Base-by-base conservation (phyloP, 2,329 filamentous ascomycete species). In the Epichloe aotearoae region DNA sequence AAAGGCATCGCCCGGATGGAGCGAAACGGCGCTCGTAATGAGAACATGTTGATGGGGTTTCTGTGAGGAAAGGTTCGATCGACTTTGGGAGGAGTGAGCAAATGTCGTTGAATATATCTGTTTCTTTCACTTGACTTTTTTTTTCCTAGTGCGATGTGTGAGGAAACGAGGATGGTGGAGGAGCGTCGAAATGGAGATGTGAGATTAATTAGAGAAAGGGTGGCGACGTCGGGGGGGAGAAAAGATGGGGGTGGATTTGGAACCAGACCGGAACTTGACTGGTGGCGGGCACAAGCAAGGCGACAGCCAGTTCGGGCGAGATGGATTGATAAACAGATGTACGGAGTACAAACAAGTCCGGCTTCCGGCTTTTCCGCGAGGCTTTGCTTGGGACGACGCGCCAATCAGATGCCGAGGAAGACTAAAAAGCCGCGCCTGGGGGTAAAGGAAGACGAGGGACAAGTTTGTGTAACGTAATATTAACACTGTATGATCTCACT, bases 21-120 rank as follows among this genome's bases (percentile, higher is more conserved):
- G 20, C 54, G 54, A 40, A 55, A 50, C 1, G 54, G 52, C 46
- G 52, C 50, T 44, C 56, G 48, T 50, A 56, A 46, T 46, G 51
- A 52, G 45, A 56, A 55, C 55, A 57, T 57, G 23, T 44, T 45
- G 38, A 50, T 8, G 3, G 10, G 3, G 14, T 10, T 5, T 49
- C 4, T 47, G 38, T 36, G 11, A 15, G 12, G 14, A 4, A 17
- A 15, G 47, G 2, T 52, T 39, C 15, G 30, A 34, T 46, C 26
- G n/a, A 43, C 17, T 40, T 19, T 36, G 37, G 30, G 17, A 12
- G 34, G 38, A 6, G n/a, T 37, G 11, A 20, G 34, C 40, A 14
- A 36, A 42, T 6, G 3, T 11, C 12, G 23, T 38, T 46, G 45
- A 14, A 5, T 20, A 38, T 38, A 26, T 26, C 36, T 38, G 30